Evolutionary conservation across 768 basidiomycete species (phyloP).

Genomic region (Mycena sanguinolenta): DNA sequence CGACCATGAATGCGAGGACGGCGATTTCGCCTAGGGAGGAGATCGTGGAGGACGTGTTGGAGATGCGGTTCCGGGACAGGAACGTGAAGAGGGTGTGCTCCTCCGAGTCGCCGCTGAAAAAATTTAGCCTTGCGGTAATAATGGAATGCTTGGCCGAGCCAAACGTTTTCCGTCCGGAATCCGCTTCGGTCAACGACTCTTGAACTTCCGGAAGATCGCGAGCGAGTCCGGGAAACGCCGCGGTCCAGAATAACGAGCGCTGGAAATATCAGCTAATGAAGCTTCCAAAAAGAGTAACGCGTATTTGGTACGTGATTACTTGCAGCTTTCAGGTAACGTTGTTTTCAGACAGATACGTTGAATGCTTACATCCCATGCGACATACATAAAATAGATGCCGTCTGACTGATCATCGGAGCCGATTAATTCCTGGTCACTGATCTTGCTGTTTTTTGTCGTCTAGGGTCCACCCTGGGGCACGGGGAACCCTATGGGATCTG

Average conservation of each 20-base stretch:
- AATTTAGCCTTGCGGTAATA: neutral
- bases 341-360: neutral
- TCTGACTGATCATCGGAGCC: too few species aligned
- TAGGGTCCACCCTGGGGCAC: too few species aligned
- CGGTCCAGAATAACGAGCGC: constrained; percentile 85
- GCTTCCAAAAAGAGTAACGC: neutral
- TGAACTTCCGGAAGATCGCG: constrained; percentile 79
- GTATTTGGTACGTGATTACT: constrained; percentile 84
- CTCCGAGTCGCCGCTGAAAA: constrained; percentile 53
- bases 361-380: constrained; percentile 69
- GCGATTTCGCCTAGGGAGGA: constrained; percentile 79
- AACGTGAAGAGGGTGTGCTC: constrained; percentile 71
- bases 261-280: constrained; percentile 39
- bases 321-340: constrained; percentile 23
- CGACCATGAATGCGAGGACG: constrained; percentile 80
- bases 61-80: constrained; percentile 77
- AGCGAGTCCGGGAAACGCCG: constrained; percentile 84
- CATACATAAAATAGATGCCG: too few species aligned
- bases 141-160: constrained; percentile 20
- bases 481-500: too few species aligned
- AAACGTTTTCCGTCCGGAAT: constrained; percentile 62
- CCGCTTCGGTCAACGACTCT: constrained; percentile 57
- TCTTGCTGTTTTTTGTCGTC: too few species aligned
- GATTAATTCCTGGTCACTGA: too few species aligned
- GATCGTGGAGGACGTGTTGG: constrained; percentile 80